Conservation (phyloP, 805 yeast genomes). For the Kodamaea jinghongensis region DNA sequence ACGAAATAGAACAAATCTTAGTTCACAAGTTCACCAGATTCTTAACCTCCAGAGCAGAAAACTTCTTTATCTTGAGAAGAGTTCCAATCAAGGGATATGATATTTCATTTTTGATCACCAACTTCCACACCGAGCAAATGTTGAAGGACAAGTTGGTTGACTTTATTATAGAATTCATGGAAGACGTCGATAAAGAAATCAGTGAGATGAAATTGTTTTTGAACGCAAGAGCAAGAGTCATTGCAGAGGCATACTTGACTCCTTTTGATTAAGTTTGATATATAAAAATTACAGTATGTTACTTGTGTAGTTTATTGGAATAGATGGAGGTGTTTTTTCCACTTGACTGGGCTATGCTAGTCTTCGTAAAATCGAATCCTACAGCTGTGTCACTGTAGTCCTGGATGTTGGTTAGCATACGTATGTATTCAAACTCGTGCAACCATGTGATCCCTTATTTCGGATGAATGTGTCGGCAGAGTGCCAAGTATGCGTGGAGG, state of each 20-base stretch:
- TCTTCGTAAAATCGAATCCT: no score
- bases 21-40: conserved; percentile 95
- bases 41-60: conserved; percentile 92
- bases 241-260: conserved; percentile 92
- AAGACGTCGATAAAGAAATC: conserved; percentile 97
- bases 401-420: no score
- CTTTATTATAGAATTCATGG: conserved; percentile 97
- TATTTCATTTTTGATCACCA: conserved; percentile 88
- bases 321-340: no score
- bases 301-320: neutral
- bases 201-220: conserved; percentile 96
- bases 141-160: conserved; percentile 93
- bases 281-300: neutral
- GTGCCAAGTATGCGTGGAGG: no score
- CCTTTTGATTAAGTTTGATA: conserved; percentile 64
- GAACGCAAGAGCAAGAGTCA: conserved; percentile 96
- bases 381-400: no score
- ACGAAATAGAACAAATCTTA: conserved; percentile 90
- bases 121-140: conserved; percentile 94
- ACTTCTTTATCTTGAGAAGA: conserved; percentile 87
- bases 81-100: conserved; percentile 89
- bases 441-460: no score
- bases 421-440: no score
- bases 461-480: no score
- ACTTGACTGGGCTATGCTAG: no score